A percentile compares a stretch with the other conserved stretches of the same genome.
Conservation (phyloP, 139 green algal species). For the Micromonas pusilla region DNA sequence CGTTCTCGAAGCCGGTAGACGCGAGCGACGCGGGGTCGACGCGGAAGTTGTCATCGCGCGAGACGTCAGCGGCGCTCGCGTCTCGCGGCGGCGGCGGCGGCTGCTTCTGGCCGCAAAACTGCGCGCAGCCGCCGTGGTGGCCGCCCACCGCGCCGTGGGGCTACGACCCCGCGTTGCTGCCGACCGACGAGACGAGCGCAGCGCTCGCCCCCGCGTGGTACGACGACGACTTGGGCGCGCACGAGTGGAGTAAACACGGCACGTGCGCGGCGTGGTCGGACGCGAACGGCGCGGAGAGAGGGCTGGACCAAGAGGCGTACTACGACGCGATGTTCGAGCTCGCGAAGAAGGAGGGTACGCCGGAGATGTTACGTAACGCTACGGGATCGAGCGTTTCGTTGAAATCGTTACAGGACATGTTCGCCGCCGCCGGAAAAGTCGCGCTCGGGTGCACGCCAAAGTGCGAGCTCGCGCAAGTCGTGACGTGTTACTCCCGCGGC, state of each 20-base stretch:
- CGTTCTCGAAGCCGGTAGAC: neutral
- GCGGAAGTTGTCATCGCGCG: neutral
- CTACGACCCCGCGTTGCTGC: neutral
- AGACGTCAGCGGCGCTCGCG: no score
- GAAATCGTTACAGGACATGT: neutral
- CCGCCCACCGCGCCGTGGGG: neutral
- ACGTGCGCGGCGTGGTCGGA: slow-evolving; percentile 15
- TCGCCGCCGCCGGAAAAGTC: neutral
- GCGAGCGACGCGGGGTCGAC: neutral
- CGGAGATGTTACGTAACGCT: neutral
- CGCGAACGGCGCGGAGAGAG: neutral
- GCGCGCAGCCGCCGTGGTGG: neutral
- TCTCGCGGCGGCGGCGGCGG: neutral
- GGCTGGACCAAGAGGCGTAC: neutral
- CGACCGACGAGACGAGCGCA: neutral
- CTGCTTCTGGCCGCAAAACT: slow-evolving; percentile 20
- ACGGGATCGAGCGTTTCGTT: neutral
- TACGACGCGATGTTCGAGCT: slow-evolving; percentile 15
- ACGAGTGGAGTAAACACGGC: slow-evolving; percentile 21
- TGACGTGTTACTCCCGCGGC: neutral
- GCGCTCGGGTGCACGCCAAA: slow-evolving; percentile 6
- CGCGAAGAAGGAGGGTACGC: slow-evolving; percentile 6
- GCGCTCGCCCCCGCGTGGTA: slow-evolving; percentile 2
- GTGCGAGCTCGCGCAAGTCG: slow-evolving; percentile 6
- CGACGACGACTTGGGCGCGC: slow-evolving; percentile 2